Evolutionary conservation across 2,329 filamentous ascomycete species (phyloP), one percentile per base, ranked within the genome.

Genomic region (Aschersonia sp.): DNA sequence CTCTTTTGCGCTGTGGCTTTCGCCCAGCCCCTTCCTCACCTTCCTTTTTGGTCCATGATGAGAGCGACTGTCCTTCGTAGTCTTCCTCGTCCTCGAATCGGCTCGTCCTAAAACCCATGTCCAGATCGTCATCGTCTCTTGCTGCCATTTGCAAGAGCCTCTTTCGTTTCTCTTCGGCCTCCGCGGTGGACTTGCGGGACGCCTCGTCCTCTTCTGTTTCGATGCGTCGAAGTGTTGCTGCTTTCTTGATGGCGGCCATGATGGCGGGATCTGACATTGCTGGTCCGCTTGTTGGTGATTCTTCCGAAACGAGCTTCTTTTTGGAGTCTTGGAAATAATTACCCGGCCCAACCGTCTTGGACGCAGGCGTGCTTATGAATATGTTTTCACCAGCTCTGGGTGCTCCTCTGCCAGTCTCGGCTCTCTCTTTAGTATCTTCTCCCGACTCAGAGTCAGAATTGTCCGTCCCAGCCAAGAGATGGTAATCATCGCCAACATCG

Each of bases 81-180:
- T 94, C 89, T 51, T 89, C 89, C 45, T 89, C 89, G 58, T 96
- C 92, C 47, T 86, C 89, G 58, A 87, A 83, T 31, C 91, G 77
- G 59, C 84, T 92, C 28, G 82, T 86, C 35, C 92, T 92, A 59
- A 98, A 97, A 51, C 89, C 91, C 72, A 97, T 78, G 59, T 98
- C 92, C 67, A 98, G 76, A 65, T 98, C 91, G 49, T 91, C 82
- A 45, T 89, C 80, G 61, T 97, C 91, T 45, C 89, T 78, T 55
- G 85, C 84, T 48, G 81, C 78, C 51, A 75, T 75, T 56, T 82
- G 72, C 5, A 96, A 71, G 70, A 96, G 84, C 54, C 78, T 83
- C 62, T 80, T 83, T 46, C 82, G 78, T 5, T 84, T 81, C 45
- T 81, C 80, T 52, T 83, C 77, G 51, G 80, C 77, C 2, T 78